Conservation (phyloP, 495 filamentous ascomycete genomes). For the Penicillium mononematosum region DNA sequence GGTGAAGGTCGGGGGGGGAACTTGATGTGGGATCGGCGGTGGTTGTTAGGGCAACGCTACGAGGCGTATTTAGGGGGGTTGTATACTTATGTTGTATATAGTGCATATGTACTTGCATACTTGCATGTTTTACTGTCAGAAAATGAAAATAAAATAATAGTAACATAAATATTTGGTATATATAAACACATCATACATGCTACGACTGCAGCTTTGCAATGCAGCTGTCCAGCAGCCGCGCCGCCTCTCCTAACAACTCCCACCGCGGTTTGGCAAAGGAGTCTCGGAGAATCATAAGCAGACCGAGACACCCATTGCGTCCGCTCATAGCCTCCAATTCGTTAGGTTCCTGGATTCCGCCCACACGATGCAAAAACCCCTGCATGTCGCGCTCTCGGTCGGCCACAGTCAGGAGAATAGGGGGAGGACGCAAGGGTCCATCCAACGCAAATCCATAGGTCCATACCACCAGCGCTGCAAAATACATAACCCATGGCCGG, state of each 20-base stretch:
- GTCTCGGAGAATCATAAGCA: constrained; percentile 79
- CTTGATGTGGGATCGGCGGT: constrained; percentile 23
- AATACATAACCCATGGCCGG: constrained; percentile 96
- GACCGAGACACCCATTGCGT: constrained; percentile 77
- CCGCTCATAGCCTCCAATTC: constrained; percentile 73
- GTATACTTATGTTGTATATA: neutral
- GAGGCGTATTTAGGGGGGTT: neutral
- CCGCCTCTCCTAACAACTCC: constrained; percentile 88
- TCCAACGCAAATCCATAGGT: constrained; percentile 92
- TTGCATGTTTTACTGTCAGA: neutral
- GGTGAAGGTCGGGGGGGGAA: constrained; percentile 4
- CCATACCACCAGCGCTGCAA: constrained; percentile 89
- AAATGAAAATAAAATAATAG: neutral
- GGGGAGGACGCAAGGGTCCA: constrained; percentile 61
- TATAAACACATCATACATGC: constrained; percentile 14
- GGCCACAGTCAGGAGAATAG: constrained; percentile 53
- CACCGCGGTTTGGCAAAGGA: constrained; percentile 81
- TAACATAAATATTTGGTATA: constrained; percentile 11
- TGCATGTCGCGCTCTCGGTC: constrained; percentile 79
- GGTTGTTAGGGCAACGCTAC: constrained; percentile 30
- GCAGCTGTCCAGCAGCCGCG: constrained; percentile 75
- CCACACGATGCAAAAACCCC: constrained; percentile 69
- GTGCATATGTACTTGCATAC: neutral
- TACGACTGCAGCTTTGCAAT: constrained; percentile 56
- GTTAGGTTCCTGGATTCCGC: constrained; percentile 73